Conservation (phyloP, 192 early-diverging fungal genomes). For the Coemansia aciculifera region DNA sequence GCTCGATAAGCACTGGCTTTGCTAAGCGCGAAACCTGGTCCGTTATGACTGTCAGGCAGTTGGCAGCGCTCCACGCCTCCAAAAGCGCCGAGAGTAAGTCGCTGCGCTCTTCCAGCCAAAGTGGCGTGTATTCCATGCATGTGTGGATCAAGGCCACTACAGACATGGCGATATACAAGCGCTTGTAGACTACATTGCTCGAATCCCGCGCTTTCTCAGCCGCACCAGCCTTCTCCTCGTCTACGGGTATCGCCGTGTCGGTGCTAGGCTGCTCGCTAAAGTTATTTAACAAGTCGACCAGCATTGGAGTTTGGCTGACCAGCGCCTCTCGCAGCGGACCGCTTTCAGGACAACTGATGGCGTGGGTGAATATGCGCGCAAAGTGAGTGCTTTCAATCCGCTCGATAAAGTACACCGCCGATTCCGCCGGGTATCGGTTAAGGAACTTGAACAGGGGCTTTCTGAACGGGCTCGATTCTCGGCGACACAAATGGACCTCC, state of each 20-base stretch:
- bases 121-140: constrained; percentile 25
- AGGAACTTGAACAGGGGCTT: constrained; percentile 86
- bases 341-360: constrained; percentile 37
- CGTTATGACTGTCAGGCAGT: neutral
- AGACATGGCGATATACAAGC: constrained; percentile 37
- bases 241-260: constrained; percentile 17
- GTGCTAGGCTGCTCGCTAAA: constrained; percentile 14
- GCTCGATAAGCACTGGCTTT: constrained; percentile 33
- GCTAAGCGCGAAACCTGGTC: constrained; percentile 30
- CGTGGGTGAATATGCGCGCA: constrained; percentile 66
- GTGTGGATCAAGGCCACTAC: constrained; percentile 21
- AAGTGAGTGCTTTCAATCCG: constrained; percentile 62
- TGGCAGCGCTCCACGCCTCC: constrained; percentile 22
- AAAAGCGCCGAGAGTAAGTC: constrained; percentile 34
- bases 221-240: constrained; percentile 20
- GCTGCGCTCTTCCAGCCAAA: constrained; percentile 40
- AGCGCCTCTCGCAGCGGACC: constrained; percentile 65
- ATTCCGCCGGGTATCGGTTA: constrained; percentile 84
- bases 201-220: neutral
- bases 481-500: constrained; percentile 78
- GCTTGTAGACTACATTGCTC: constrained; percentile 14
- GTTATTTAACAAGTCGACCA: constrained; percentile 54
- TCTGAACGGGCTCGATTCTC: constrained; percentile 91
- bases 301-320: constrained; percentile 55
- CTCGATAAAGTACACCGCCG: constrained; percentile 81